phyloP scores from a whole-genome alignment of 352 stramenopile genomes.

The Phytophthora pini region DNA sequence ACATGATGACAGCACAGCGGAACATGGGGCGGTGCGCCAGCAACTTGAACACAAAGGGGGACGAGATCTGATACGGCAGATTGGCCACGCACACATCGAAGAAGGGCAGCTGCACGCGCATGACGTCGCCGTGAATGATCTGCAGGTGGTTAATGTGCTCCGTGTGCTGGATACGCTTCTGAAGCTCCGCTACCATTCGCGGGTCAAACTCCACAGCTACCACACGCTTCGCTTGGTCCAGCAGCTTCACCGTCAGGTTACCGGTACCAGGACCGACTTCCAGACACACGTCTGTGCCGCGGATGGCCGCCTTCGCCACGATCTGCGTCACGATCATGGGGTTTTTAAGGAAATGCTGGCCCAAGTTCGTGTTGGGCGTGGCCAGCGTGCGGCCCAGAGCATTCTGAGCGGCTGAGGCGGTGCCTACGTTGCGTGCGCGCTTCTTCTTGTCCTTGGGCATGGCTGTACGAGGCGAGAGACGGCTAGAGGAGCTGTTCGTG shows the following conservation, averaged over 20 bases:
- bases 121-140: slow-evolving; percentile 99
- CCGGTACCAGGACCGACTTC: slow-evolving; percentile 98
- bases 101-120: slow-evolving; percentile 99
- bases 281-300: slow-evolving; percentile 96
- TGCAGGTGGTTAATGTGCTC: slow-evolving; percentile 95
- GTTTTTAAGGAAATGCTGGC: slow-evolving; percentile 99
- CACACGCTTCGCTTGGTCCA: slow-evolving; percentile 97
- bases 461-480: background rate
- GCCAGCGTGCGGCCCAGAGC: slow-evolving; percentile 92
- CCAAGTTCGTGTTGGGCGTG: slow-evolving; percentile 96
- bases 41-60: slow-evolving; percentile 99
- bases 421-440: slow-evolving; percentile 71
- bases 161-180: slow-evolving; percentile 98
- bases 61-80: slow-evolving; percentile 99
- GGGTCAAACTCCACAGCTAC: slow-evolving; percentile 98
- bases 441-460: slow-evolving; percentile 94
- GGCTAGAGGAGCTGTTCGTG: slow-evolving; percentile 1
- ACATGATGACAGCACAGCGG: slow-evolving; percentile 99
- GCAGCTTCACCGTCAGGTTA: slow-evolving; percentile 99
- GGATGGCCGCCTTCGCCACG: slow-evolving; percentile 96
- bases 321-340: slow-evolving; percentile 97
- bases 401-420: slow-evolving; percentile 78
- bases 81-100: slow-evolving; percentile 99
- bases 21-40: slow-evolving; percentile 98
- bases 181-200: slow-evolving; percentile 99